Conservation (phyloP, 2,329 filamentous ascomycete species). For the Colletotrichum horii region DNA sequence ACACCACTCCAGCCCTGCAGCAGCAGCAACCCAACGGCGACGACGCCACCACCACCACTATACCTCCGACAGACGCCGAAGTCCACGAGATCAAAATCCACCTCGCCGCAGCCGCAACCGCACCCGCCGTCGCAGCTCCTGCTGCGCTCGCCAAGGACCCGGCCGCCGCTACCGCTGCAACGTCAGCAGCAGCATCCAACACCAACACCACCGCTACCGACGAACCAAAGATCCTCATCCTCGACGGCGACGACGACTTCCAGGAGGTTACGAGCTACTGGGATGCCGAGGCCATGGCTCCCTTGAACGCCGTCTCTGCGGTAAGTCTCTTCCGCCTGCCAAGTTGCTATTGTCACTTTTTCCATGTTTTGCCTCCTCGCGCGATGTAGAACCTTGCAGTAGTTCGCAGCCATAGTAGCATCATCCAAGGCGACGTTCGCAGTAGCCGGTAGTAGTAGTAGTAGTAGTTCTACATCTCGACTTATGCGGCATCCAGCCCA, state of each 20-base stretch:
- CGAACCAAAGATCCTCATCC: neutral
- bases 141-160: constrained; percentile 11
- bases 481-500: neutral
- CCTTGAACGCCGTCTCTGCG: constrained; percentile 57
- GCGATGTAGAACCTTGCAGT: neutral
- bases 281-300: constrained; percentile 62
- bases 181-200: neutral
- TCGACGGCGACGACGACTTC: constrained; percentile 6
- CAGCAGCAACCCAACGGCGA: neutral
- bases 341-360: neutral
- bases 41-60: constrained; percentile 1
- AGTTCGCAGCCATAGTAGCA: neutral
- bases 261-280: constrained; percentile 57
- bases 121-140: neutral
- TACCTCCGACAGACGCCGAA: constrained; percentile 20
- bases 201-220: neutral
- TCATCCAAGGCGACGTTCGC: neutral
- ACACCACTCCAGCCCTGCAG: constrained; percentile 13
- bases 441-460: neutral
- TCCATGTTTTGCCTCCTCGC: neutral
- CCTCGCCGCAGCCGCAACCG: constrained; percentile 20
- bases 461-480: neutral
- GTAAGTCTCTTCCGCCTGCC: constrained; percentile 44
- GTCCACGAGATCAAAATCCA: constrained; percentile 22
- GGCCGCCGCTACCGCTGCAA: constrained; percentile 12